Evolutionary conservation across 306 rosid genomes (phyloP).

Genomic region (Trifolium repens): DNA sequence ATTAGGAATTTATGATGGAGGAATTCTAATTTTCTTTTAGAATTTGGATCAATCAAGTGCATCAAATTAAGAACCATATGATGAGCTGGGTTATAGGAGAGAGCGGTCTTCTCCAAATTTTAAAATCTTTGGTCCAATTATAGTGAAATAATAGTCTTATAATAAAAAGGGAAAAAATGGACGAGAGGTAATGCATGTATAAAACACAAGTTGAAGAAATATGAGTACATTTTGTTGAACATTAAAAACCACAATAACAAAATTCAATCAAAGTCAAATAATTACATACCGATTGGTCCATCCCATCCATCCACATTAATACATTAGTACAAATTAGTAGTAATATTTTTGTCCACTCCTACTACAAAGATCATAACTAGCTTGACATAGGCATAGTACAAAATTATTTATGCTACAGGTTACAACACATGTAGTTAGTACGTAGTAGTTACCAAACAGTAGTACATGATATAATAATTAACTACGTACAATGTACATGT

Average conservation of each 20-base stretch:
- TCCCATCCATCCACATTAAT: neutral
- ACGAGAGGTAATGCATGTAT: too few relatives aligned
- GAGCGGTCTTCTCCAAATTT: too few relatives aligned
- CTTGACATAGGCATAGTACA: neutral
- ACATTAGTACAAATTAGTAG: neutral
- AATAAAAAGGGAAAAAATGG: too few relatives aligned
- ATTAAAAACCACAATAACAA: neutral
- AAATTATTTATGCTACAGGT: neutral
- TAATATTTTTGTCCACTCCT: neutral
- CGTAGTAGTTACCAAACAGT: neutral
- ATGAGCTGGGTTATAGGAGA: too few relatives aligned
- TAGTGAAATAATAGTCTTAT: too few relatives aligned
- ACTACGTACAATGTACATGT: neutral
- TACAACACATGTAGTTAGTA: constrained; percentile 10
- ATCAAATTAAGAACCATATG: too few relatives aligned
- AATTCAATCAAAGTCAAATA: neutral
- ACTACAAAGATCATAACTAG: neutral
- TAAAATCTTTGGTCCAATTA: too few relatives aligned
- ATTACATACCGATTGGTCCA: neutral
- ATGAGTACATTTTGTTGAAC: neutral
- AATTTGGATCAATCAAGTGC: too few relatives aligned
- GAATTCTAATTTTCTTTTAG: too few relatives aligned
- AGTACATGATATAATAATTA: neutral
- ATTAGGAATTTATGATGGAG: too few relatives aligned
- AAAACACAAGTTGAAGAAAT: too few relatives aligned